Evolutionary conservation across 1,139 yeast species (phyloP).

Genomic region (Meyerozyma carpophila): DNA sequence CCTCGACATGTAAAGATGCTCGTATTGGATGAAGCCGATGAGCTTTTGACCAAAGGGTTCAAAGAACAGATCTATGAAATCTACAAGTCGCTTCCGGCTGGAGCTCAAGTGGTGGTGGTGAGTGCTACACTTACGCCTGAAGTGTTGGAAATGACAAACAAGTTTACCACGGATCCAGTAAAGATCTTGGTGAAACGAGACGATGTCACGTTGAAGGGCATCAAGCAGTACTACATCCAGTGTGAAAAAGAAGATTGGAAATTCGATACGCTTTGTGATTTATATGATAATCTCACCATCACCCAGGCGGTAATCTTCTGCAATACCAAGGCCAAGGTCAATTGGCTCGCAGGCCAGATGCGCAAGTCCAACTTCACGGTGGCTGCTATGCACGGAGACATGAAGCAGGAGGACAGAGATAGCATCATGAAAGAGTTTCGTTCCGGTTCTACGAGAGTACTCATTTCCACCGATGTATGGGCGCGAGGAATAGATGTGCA

Average conservation of each 20-base stretch:
- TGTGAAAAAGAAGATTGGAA: constrained; percentile 95
- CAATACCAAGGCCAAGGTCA: constrained; percentile 87
- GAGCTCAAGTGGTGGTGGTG: constrained; percentile 87
- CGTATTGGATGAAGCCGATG: constrained; percentile 93
- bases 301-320: constrained; percentile 97
- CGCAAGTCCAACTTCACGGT: constrained; percentile 80
- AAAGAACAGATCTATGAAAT: constrained; percentile 90
- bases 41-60: constrained; percentile 83
- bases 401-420: constrained; percentile 92
- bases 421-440: constrained; percentile 83
- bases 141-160: constrained; percentile 78
- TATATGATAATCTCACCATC: constrained; percentile 89
- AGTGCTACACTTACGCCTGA: constrained; percentile 89
- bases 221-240: constrained; percentile 79
- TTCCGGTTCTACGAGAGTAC: constrained; percentile 71
- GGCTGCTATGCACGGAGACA: constrained; percentile 93
- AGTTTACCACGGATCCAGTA: constrained; percentile 87
- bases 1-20: constrained; percentile 76
- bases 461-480: constrained; percentile 95
- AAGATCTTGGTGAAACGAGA: constrained; percentile 87
- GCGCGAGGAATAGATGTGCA: constrained; percentile 98
- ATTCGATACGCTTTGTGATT: constrained; percentile 87
- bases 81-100: constrained; percentile 71
- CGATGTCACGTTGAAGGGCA: constrained; percentile 83
- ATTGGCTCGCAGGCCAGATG: constrained; percentile 82